Evolutionary conservation across 441 rosid species (phyloP), one percentile per base, ranked within the genome.

Genomic region (Isatis lusitanica): DNA sequence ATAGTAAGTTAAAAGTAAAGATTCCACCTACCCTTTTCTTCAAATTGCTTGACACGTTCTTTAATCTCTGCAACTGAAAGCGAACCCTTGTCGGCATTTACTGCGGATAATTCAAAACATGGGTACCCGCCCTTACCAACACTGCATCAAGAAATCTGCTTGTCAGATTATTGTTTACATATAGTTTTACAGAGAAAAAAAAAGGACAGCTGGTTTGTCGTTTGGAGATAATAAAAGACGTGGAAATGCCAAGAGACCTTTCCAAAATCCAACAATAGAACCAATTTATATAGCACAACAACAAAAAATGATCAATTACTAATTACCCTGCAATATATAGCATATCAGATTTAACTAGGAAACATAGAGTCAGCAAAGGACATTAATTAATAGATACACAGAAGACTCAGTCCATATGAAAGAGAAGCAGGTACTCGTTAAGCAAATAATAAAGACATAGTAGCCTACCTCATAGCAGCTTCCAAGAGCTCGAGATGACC

Each of bases 61-160:
- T 88, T 90, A 68, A 92, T 86, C 83, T 89, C 80, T 28, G 85
- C 76, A 55, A 89, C 80, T 36, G 92, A 83, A 61, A 92, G 78
- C 2, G 94, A 88, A 78, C 96, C 93, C 70, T 95, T 95, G 85
- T 95, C 98, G 0, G 99, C 98, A 85, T 91, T 95, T 68, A 95
- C 74, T 24, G 94, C 96, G 13, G 98, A 91, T 63, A 92, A 61
- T 84, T 95, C 97, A 55, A 95, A 95, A 83, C 98, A 91, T 42
- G 97, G 96, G 76, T 84, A 86, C 13, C 96, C 98, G 51, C 83
- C 64, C 46, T 88, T 86, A 71, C 70, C 78, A 33, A 85, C 76
- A 66, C 99, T 95, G 84, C 85, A 82, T 53, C 40, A 79, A 59
- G 24, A 65, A 42, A 53, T 36, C 24, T 62, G 55, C 11, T 33